Conservation (phyloP, 1,284 basidiomycete species). For the Sanghuangporus baumii region DNA sequence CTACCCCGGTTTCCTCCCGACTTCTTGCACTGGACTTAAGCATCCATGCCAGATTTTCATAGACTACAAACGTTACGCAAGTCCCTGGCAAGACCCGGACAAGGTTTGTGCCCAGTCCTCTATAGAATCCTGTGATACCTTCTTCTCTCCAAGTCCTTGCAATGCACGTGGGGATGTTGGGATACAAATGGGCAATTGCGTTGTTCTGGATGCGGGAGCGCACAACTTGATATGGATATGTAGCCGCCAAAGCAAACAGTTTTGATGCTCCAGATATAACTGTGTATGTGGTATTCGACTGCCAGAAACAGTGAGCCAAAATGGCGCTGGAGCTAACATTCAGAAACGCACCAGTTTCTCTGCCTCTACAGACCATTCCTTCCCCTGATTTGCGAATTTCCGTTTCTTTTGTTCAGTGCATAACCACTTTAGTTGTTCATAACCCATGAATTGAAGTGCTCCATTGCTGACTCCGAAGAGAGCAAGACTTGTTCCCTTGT, state of each 20-base stretch:
- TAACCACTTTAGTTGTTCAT: slow-evolving; percentile 94
- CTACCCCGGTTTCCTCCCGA: slow-evolving; percentile 22
- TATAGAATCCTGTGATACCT: slow-evolving; percentile 86
- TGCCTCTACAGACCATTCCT: slow-evolving; percentile 60
- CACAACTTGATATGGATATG: slow-evolving; percentile 98
- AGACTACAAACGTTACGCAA: slow-evolving; percentile 97
- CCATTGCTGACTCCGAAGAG: slow-evolving; percentile 94
- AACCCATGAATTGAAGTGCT: slow-evolving; percentile 93
- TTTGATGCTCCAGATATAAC: slow-evolving; percentile 91
- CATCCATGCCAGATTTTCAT: slow-evolving; percentile 91
- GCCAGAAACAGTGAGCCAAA: background rate
- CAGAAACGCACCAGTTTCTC: slow-evolving; percentile 67
- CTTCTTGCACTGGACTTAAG: slow-evolving; percentile 54
- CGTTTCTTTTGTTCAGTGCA: slow-evolving; percentile 73
- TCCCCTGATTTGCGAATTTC: slow-evolving; percentile 53
- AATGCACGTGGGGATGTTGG: slow-evolving; percentile 78
- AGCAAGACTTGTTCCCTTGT: slow-evolving; percentile 85
- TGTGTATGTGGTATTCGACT: slow-evolving; percentile 93
- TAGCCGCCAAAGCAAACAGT: slow-evolving; percentile 76
- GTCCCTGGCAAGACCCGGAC: slow-evolving; percentile 94
- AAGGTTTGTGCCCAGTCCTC: slow-evolving; percentile 94
- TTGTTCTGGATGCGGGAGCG: slow-evolving; percentile 88
- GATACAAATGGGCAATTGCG: slow-evolving; percentile 61
- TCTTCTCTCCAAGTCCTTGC: slow-evolving; percentile 77
- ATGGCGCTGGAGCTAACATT: background rate